Evolutionary conservation across 164 flowering plant species (phyloP).

Genomic region (Nymphaea colorata): DNA sequence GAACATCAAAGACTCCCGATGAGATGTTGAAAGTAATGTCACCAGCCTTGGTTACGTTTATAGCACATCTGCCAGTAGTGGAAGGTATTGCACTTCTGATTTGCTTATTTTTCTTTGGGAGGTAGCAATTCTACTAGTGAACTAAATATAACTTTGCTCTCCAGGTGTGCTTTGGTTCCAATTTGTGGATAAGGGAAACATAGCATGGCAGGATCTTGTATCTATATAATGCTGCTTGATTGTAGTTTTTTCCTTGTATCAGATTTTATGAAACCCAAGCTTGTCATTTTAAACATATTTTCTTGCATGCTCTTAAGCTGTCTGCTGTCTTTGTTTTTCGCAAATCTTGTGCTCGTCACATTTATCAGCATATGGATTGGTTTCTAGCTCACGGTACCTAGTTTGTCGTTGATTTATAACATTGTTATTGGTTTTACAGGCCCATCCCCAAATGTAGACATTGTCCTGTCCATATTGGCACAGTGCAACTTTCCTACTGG

Average conservation of each 20-base stretch:
- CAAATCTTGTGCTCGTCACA: neutral
- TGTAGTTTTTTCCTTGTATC: neutral
- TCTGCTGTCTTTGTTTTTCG: neutral
- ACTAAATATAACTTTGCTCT: no score
- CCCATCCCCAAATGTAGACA: slow-evolving; percentile 84
- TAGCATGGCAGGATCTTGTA: no score
- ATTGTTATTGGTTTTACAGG: slow-evolving; percentile 26
- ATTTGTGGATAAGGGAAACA: no score
- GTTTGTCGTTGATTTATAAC: neutral
- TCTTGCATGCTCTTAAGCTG: neutral
- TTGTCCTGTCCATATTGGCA: slow-evolving; percentile 67
- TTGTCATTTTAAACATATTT: neutral
- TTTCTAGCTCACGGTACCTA: neutral
- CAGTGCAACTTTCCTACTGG: slow-evolving; percentile 58
- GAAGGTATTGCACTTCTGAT: slow-evolving; percentile 42
- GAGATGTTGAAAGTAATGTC: slow-evolving; percentile 59
- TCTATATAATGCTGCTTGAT: no score
- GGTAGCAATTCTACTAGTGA: no score
- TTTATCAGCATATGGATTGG: neutral
- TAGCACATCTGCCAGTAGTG: slow-evolving; percentile 57
- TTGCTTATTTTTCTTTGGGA: neutral
- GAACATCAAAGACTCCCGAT: slow-evolving; percentile 34
- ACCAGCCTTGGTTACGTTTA: slow-evolving; percentile 59
- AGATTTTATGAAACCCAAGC: neutral
- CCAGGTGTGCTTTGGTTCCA: no score